Evolutionary conservation across 1,139 yeast species (phyloP).

Genomic region (Lipomyces yarrowii): DNA sequence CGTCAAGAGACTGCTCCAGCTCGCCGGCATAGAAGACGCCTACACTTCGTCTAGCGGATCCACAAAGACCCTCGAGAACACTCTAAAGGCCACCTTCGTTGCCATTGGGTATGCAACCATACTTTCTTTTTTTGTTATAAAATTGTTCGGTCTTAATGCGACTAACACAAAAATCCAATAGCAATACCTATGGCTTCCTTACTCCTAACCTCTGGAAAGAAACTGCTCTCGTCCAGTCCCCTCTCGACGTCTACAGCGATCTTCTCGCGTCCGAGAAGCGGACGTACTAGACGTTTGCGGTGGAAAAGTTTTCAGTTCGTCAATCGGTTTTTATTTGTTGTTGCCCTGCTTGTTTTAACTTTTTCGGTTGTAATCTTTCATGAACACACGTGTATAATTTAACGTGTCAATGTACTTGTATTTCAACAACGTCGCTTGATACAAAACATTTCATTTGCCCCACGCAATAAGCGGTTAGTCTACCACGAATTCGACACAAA

Average conservation of each 20-base stretch:
- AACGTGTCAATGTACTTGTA: not conserved
- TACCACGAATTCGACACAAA: too few relatives aligned
- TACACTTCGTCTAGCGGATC: slow-evolving; percentile 99
- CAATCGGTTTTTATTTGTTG: too few relatives aligned
- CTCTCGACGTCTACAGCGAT: slow-evolving; percentile 76
- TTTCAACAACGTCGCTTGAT: not conserved
- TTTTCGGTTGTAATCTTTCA: not conserved
- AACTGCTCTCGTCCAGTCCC: slow-evolving; percentile 82
- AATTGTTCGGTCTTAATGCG: not conserved
- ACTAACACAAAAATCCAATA: not conserved
- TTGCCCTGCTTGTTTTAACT: not conserved
- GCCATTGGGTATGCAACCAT: slow-evolving; percentile 57
- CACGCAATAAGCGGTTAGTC: not conserved
- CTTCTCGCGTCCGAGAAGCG: slow-evolving; percentile 32
- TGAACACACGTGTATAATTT: not conserved
- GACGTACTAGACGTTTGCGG: slow-evolving; percentile 19
- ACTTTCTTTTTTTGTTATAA: slow-evolving; percentile 47
- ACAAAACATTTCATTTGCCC: not conserved
- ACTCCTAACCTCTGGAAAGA: slow-evolving; percentile 99
- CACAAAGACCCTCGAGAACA: slow-evolving; percentile 99
- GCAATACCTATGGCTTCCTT: slow-evolving; percentile 99
- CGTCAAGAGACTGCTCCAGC: slow-evolving; percentile 96
- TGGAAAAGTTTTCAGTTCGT: not conserved
- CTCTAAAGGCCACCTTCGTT: slow-evolving; percentile 98
- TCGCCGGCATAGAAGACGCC: slow-evolving; percentile 99